Base-by-base conservation (phyloP, 2,329 filamentous ascomycete genomes). In the Daldinia sp. region DNA sequence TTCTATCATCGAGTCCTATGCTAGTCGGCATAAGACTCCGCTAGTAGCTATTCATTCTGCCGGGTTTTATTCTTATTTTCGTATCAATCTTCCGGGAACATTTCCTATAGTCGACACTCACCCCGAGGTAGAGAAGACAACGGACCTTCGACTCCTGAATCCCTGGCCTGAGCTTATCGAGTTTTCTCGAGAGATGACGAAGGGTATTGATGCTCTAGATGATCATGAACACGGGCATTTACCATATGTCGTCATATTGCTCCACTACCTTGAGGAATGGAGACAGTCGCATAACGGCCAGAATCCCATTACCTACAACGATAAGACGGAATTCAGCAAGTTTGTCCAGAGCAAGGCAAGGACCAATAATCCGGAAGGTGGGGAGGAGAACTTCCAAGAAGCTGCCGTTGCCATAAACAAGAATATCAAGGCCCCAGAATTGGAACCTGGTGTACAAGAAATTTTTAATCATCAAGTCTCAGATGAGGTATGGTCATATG, bases 311-410 rank as follows among this genome's bases (percentile, higher is more conserved):
- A 89, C 83, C 2, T 97, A 96, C 78, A 87, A 90, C 66, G 93
- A 98, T 67, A 99, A 99, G 81, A 89, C 83, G 6, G 88, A 88
- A 11, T 98, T 99, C 75, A 85, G 91, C 58, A 85, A 88, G 25
- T 78, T 89, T 10, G 87, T 99, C 1, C 82, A 87, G 9, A 81
- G 83, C 4, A 87, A 85, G 2, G 86, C 90, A 70, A 87, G 93
- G 70, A 91, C 81, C 51, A 81, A 90, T 69, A 96, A 88, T 60
- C 77, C 92, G 0, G 93, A 96, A 75, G 94, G 93, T 45, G 92
- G 91, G 58, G 95, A 99, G 74, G 95, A 99, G 79, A 99, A 99
- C 76, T 99, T 93, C 73, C 93, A 97, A 63, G 95, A 99, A 77
- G 96, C 95, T 3, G 88, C 89, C 45, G 88, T 87, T 11, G 93